Evolutionary conservation across 148 eudicot species (phyloP), one percentile per base, ranked within the genome.

Genomic region (Rheum nobile): DNA sequence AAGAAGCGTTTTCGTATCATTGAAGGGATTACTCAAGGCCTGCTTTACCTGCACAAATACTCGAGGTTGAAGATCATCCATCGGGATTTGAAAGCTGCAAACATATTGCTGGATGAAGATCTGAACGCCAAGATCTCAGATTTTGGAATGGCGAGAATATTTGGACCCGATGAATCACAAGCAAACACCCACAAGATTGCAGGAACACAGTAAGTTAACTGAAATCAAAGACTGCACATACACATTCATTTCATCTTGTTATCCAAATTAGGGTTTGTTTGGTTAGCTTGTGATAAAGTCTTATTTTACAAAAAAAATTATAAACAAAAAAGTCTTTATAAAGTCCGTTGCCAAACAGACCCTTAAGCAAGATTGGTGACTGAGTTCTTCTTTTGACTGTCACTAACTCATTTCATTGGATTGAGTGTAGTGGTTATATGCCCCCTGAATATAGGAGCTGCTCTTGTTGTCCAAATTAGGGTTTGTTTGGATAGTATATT

Each of bases 71-170:
- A 63, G 6, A 88, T 88, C 72, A 88, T 88, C 55, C 92, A 88
- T n/a, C 75, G 89, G 73, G 89, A 88, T 78, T 72, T 86, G 68
- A 88, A 88, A 76, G 89, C 89, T 35, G 79, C 86, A 72, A 88
- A 88, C 71, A 54, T 88, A 39, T 72, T 88, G 22, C 77, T 88
- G 4, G 92, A 88, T 69, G 72, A 57, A 34, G 86, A 82, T 29
- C 72, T 86, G 86, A 81, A 77, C 24, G 89, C 89, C 0, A 88
- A 88, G 77, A 83, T 88, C 35, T 81, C 89, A 17, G 92, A 88
- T 77, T 88, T 88, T 74, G 92, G 92, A 14, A 81, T 83, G 82
- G 88, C 89, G 43, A 83, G 84, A 71, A 83, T 80, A 13, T 86
- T 88, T 63, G 86, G 86, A 71, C 77, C 75, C 31, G 86, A 84